phyloP scores from a whole-genome alignment of 2,329 filamentous ascomycete genomes.

The Geosmithia flava region DNA sequence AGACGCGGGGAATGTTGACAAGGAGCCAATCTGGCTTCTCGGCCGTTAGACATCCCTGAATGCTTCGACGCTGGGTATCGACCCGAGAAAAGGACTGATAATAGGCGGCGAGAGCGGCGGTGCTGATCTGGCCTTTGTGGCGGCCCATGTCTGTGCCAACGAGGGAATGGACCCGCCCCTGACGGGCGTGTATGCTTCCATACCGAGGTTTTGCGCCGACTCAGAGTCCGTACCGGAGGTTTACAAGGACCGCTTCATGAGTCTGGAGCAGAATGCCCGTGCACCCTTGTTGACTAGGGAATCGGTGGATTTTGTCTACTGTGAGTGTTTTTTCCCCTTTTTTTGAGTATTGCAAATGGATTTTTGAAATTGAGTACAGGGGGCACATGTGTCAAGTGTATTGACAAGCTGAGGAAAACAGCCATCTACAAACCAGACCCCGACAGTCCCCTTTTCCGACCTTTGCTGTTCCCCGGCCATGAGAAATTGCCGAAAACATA shows the following conservation, averaged over 20 bases:
- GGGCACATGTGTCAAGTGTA: too few species aligned
- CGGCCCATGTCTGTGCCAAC: constrained; percentile 10
- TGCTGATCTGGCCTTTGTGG: constrained; percentile 12
- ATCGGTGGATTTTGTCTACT: constrained; percentile 10
- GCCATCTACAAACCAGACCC: constrained; percentile 12
- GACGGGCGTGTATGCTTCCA: constrained; percentile 13
- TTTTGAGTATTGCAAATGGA: too few species aligned
- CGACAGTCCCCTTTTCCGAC: constrained; percentile 11
- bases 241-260: constrained; percentile 14
- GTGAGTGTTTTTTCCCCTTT: too few species aligned
- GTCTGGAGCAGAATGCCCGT: constrained; percentile 12
- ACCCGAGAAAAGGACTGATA: constrained; percentile 11
- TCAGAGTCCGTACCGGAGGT: constrained; percentile 11
- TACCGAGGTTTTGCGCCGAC: constrained; percentile 9
- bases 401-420: constrained; percentile 2
- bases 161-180: constrained; percentile 9
- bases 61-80: too few species aligned
- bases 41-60: too few species aligned
- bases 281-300: constrained; percentile 10
- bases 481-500: constrained; percentile 13
- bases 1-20: too few species aligned
- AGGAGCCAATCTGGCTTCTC: too few species aligned
- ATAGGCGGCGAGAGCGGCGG: constrained; percentile 15
- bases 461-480: constrained; percentile 10
- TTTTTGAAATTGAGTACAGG: too few species aligned